Base-by-base conservation (phyloP, 352 stramenopile genomes). In the Globisporangium nagaii region DNA sequence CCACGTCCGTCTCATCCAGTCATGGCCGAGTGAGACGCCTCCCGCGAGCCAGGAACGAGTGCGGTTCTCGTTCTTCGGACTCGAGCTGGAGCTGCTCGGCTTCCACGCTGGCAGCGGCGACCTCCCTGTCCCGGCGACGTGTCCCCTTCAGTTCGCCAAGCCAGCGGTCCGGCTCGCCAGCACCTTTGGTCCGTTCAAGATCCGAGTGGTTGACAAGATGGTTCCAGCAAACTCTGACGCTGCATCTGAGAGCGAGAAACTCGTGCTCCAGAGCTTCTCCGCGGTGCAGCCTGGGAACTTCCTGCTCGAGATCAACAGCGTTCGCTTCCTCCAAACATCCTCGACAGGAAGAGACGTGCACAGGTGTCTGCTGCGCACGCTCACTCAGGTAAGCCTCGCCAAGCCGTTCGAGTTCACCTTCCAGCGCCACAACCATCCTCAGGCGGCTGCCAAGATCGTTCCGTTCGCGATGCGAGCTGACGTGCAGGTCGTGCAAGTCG, bases 381-480 rank as follows among this genome's bases (percentile, higher is more conserved):
- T 70, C 1, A 65, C 63, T 0, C 24, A 27, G 2, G 71, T 64
- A 1, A 77, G 70, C 11, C 48, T 86, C 20, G 77, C 71, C 0
- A 63, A 49, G 19, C 74, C 77, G 0, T 73, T 69, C 37, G 75
- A 82, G 46, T 43, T 88, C 11, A 79, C 70, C 8, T 62, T 85
- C n/a, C 56, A 68, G 43, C 71, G 78, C n/a, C 75, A 84, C 43
- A 83, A 86, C 27, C 66, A 83, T 30, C 46, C 63, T 7, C 65
- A 83, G 27, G 71, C 66, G 4, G 46, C 62, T 4, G 64, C 65
- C 36, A 85, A 80, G 45, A 86, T 88, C 37, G 58, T 82, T 8
- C 73, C 78, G 11, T 88, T 88, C 58, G 78, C 78, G 1, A 55
- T 47, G 32, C 73, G 75, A 39, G 56, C 65, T 9, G 78, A 86